A percentile compares a stretch with the other conserved stretches of the same genome.
These are phyloP conservation scores for Pichia sp. DNA, from an alignment of 1,139 yeast species.

Conservation along the genomic window DNA sequence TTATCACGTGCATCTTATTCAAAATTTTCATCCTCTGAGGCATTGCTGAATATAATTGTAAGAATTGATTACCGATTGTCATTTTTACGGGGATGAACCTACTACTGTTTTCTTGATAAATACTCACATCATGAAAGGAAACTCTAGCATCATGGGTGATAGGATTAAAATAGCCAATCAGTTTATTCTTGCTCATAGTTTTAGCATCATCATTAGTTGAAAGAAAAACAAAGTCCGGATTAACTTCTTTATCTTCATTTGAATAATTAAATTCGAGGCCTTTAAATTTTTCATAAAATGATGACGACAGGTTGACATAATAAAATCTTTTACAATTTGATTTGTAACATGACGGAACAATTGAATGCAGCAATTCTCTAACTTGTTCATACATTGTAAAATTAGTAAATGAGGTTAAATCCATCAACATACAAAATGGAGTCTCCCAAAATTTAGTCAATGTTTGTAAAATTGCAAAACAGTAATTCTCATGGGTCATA, in stretches of 20 bases:
- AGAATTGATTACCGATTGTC: slow-evolving; percentile 63
- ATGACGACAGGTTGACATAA: slow-evolving; percentile 51
- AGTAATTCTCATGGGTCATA: slow-evolving; percentile 48
- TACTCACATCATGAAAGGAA: slow-evolving; percentile 49
- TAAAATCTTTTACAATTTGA: slow-evolving; percentile 51
- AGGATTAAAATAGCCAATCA: slow-evolving; percentile 35
- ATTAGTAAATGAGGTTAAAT: slow-evolving; percentile 56
- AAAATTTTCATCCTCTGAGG: slow-evolving; percentile 34
- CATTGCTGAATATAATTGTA: slow-evolving; percentile 46
- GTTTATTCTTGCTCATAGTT: slow-evolving; percentile 43
- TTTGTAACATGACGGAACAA: slow-evolving; percentile 44
- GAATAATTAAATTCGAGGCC: slow-evolving; percentile 3
- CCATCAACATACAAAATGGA: slow-evolving; percentile 57
- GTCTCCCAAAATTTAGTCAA: slow-evolving; percentile 71
- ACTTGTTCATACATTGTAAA: slow-evolving; percentile 23
- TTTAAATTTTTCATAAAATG: slow-evolving; percentile 30
- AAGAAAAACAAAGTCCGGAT: slow-evolving; percentile 22
- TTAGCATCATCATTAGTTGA: slow-evolving; percentile 39
- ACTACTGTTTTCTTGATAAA: slow-evolving; percentile 39
- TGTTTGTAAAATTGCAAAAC: slow-evolving; percentile 60
- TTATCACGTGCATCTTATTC: slow-evolving; percentile 33
- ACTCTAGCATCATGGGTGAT: slow-evolving; percentile 52
- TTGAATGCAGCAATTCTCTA: slow-evolving; percentile 33
- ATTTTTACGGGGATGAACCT: slow-evolving; percentile 51
- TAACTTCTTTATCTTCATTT: slow-evolving; percentile 6